Evolutionary conservation across 73 alveolate species (phyloP).

Genomic region (Breviolum minutum): DNA sequence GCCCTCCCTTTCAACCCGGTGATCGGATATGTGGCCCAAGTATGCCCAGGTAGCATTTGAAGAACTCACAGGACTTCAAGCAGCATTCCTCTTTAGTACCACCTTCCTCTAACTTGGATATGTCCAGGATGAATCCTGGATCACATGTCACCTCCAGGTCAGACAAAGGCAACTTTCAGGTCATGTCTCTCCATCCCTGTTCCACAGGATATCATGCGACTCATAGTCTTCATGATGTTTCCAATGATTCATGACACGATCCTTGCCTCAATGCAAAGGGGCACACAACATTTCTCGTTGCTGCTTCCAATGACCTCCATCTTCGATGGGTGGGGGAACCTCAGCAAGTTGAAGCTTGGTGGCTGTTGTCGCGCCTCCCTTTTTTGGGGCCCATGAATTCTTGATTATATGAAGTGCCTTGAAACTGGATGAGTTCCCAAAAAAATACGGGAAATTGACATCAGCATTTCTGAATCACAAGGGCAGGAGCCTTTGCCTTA

Average conservation of each 20-base stretch:
- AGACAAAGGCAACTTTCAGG: neutral
- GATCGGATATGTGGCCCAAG: neutral
- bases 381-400: too few species aligned
- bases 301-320: constrained; percentile 8
- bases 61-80: constrained; percentile 55
- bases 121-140: constrained; percentile 32
- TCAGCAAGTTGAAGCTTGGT: neutral
- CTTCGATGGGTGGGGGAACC: constrained; percentile 40
- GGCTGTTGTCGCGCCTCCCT: too few species aligned
- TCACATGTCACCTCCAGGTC: constrained; percentile 44
- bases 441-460: too few species aligned
- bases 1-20: neutral
- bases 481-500: too few species aligned
- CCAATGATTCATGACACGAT: neutral
- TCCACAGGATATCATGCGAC: neutral
- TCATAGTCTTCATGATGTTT: neutral
- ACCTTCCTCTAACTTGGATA: neutral
- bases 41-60: neutral
- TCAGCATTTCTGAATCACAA: too few species aligned
- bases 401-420: too few species aligned
- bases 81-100: constrained; percentile 72
- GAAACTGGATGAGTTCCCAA: too few species aligned
- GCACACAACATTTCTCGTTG: constrained; percentile 50
- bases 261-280: constrained; percentile 33
- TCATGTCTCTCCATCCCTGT: neutral